Evolutionary conservation across 345 rosid species (phyloP), one percentile per base, ranked within the genome.

Genomic region (Corchorus olitorius): DNA sequence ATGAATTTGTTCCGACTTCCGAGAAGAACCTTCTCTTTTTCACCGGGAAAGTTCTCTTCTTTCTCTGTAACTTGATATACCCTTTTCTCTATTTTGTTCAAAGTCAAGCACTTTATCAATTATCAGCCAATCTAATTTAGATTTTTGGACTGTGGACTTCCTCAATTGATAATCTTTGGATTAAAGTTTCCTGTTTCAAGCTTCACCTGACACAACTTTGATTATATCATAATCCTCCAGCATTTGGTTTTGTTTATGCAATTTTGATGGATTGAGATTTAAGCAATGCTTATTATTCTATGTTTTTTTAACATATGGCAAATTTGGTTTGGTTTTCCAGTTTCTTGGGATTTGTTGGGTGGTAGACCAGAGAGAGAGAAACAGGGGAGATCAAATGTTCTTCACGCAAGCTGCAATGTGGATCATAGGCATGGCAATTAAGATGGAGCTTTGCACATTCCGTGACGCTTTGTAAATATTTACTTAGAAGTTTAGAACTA

Each of bases 331-430:
- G 58, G 63, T 37, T 63, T 78, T 81, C 22, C 91, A 89, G 93
- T 79, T 89, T 89, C 80, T 56, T 89, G 84, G 93, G 93, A 49
- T 82, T 85, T 76, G 87, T 71, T 67, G 93, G 86, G 54, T 89
- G 93, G 91, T 89, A 72, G 79, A 19, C 34, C 54, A 22, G 8
- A 19, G 5, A 52, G 16, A 27, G n/a, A 37, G 59, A 37, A 5
- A 8, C 6, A 65, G 65, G 8, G 41, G 10, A 35, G 70, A 62
- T 34, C 14, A 50, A 11, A 48, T 78, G 76, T 74, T 65, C 74
- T 65, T 76, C 35, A 68, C 53, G 59, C 79, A 75, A 72, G 65
- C 5, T 59, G 48, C 10, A 17, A 16, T 34, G 37, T n/a, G 14
- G 71, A 52, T 52, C 15, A n/a, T 27, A 27, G 27, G 27, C 27